Evolutionary conservation across 208 protist genomes (phyloP), one percentile per base, ranked within the genome.

Genomic region (Trypanosoma brucei): DNA sequence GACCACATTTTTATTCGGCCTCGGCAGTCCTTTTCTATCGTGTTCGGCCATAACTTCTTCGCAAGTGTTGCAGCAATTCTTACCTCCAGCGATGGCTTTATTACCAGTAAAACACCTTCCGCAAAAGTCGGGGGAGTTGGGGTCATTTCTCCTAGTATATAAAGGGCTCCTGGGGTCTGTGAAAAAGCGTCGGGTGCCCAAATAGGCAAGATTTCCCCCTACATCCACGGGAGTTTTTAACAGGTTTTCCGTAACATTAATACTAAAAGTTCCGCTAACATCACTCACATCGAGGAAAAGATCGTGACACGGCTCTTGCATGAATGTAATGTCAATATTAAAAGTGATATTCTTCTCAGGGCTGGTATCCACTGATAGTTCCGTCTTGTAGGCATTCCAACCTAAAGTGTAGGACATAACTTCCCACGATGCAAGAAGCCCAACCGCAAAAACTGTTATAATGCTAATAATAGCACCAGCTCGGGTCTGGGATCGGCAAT

Each of bases 321-420:
- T 85, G 55, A 96, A 94, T 33, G 72, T 73, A 22, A 96, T 79
- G 52, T 96, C 84, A 22, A 96, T 71, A 55, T 96, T 76, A 8
- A 96, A 71, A 1, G 55, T 51, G 62, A 94, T 79, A 53, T 85
- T 67, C 11, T 76, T 70, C 13, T 68, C 59, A 45, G 68, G 39
- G 22, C 53, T 67, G 9, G 65, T 72, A 61, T 93, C 87, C 34
- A 94, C 71, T 8, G 77, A 76, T 4, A 93, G 66, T 45, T 86
- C 77, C 1, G 81, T 86, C 55, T 57, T 53, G 58, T 90, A 87
- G 11, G 84, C 79, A 62, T 91, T 71, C 2, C 79, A 45, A 3
- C 87, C 84, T 6, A 68, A 14, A 44, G 70, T 49, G 42, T 93
- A 91, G 1, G 65, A 68, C 2, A 66, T 39, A 5, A 66, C 39